phyloP scores from a whole-genome alignment of 805 yeast species.

The Ogataea kodamae region DNA sequence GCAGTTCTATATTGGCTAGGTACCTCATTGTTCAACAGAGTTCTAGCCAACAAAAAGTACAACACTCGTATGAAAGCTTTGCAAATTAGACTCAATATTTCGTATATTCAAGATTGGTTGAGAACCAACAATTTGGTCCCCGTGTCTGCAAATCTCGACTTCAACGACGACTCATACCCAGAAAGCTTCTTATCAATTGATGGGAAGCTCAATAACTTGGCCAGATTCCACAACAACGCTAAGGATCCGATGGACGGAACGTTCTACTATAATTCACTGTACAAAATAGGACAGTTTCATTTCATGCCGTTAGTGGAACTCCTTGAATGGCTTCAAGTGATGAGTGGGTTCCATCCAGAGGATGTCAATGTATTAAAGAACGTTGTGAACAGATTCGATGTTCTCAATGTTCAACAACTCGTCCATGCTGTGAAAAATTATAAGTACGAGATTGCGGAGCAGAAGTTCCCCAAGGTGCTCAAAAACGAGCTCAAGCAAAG shows the following conservation, averaged over 20 bases:
- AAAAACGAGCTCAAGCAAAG: constrained; percentile 40
- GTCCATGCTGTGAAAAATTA: constrained; percentile 70
- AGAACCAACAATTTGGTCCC: constrained; percentile 60
- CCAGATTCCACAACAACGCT: constrained; percentile 28
- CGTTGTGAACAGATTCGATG: constrained; percentile 50
- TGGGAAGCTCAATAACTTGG: constrained; percentile 26
- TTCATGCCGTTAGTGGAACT: constrained; percentile 73
- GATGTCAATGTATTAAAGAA: constrained; percentile 57
- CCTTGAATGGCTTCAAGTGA: constrained; percentile 87
- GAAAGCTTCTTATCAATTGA: constrained; percentile 29
- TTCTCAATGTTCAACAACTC: constrained; percentile 66
- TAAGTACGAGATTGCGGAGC: constrained; percentile 80
- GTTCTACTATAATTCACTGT: constrained; percentile 63
- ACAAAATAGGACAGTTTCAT: constrained; percentile 61
- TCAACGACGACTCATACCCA: constrained; percentile 31
- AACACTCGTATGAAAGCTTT: constrained; percentile 80
- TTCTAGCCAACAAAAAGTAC: constrained; percentile 64
- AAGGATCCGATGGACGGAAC: constrained; percentile 46
- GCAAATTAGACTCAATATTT: constrained; percentile 82
- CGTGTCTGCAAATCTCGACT: constrained; percentile 25
- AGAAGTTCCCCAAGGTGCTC: constrained; percentile 54
- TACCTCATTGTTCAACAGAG: constrained; percentile 65
- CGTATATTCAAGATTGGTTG: constrained; percentile 92
- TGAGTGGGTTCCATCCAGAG: constrained; percentile 51
- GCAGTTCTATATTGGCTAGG: constrained; percentile 78